Base-by-base conservation (phyloP, 176 grass and related monocot species). In the Tillandsia fasciculata region DNA sequence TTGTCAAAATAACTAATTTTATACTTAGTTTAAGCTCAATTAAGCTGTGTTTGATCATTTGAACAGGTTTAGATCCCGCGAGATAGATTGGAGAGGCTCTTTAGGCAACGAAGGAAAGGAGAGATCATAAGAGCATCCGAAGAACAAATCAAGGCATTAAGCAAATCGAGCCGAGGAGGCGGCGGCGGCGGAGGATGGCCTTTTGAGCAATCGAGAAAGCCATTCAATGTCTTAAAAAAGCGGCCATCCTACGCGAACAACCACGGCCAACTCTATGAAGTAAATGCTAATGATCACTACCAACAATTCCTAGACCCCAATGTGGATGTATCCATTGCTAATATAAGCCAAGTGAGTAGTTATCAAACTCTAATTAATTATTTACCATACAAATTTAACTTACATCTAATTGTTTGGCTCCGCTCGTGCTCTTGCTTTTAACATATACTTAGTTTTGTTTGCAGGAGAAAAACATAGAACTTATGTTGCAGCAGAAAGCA, bases 201-300 rank as follows among this genome's bases (percentile, higher is more conserved):
- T 56, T 79, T 79, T 42, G 68, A 74, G 10, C 85, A 88, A 52
- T 81, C 79, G 2, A 76, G 12, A 12, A 68, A 48, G 0, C 75
- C 89, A 2, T 85, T 13, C 77, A 90, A 83, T 66, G 53, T 97
- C 6, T 64, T 87, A 3, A 54, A 72, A 7, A 85, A 90, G 84
- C 79, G 84, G 1, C 86, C 93, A 5, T 69, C 15, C 9, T 26
- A 78, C 65, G 75, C 79, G 54, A 97, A 91, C 86, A 78, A 64
- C 9, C 81, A 87, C 12, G 89, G 89, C 26, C 70, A 82, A 17
- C 75, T 97, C 33, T 80, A 77, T 50, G 93, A 92, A 77, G 88
- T 71, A 53, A 80, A 96, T 76, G 76, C 66, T 0, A 51, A 77
- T 51, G 91, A 86, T 20, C 20, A 20, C 77, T 97, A 76, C 79